Base-by-base conservation (phyloP, 2,329 filamentous ascomycete species). In the Phoma sp. region DNA sequence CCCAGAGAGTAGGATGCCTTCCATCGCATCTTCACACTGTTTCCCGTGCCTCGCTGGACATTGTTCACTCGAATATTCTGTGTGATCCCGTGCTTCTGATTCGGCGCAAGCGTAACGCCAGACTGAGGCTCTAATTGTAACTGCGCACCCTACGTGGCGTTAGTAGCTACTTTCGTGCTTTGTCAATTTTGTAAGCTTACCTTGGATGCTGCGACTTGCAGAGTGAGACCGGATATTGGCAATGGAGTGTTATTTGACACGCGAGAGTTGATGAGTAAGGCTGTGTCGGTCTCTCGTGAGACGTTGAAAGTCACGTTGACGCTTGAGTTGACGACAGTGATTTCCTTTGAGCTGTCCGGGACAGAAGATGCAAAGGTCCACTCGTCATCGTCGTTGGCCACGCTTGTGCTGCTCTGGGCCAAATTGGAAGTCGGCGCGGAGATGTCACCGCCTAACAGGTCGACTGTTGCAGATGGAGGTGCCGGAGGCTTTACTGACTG, bases 191-290 rank as follows among this genome's bases (percentile, higher is more conserved):
- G n/a, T 21, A 10, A 29, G 29, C 60, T 54, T 63, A 96, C 93
- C 85, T 94, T 98, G 56, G 94, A 95, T 27, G 97, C 94, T 3
- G 95, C 95, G 35, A 96, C 83, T 74, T 96, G 91, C 70, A 97
- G 96, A 55, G 94, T 92, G 27, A 99, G 80, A 61, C 96, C 90
- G 3, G 84, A 84, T 21, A 99, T 83, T 0, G 86, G 84, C 67
- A 90, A 84, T 2, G 84, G 77, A 0, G 88, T 89, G 57, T 85
- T 89, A 73, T 96, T 99, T 17, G 91, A 92, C 73, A 97, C 96
- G n/a, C 84, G 82, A 60, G 92, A 91, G 4, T 86, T 78, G 41
- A 98, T 84, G 27, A 85, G 82, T 39, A 97, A 85, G 2, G 85
- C 77, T 61, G 82, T 70, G 43, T 82, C 77, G 46, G 81, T 73